phyloP scores from a whole-genome alignment of 1,139 yeast genomes.

The Saccharomyces uvarum region DNA sequence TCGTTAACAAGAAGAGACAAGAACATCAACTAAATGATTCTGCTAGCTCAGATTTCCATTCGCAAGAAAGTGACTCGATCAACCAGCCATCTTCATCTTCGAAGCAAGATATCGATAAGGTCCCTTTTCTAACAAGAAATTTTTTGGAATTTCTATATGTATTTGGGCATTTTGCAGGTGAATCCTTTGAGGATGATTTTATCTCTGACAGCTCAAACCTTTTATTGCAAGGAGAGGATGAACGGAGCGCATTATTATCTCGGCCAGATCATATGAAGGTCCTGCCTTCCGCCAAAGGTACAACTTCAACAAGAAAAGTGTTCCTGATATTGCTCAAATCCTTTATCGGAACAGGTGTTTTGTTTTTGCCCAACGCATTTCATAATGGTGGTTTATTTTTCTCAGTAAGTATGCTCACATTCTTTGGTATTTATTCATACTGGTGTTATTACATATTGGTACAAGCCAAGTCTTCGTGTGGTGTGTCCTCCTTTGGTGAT shows the following conservation, averaged over 20 bases:
- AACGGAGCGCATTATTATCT: neutral
- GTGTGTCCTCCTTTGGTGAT: slow-evolving; percentile 68
- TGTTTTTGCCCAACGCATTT: slow-evolving; percentile 67
- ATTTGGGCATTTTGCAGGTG: slow-evolving; percentile 82
- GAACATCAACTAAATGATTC: slow-evolving; percentile 15
- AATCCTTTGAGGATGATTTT: slow-evolving; percentile 65
- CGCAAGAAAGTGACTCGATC: slow-evolving; percentile 8
- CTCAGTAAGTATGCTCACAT: slow-evolving; percentile 44
- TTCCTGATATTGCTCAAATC: slow-evolving; percentile 64
- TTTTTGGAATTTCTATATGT: slow-evolving; percentile 67
- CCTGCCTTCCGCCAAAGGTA: slow-evolving; percentile 37
- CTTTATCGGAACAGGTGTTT: slow-evolving; percentile 71
- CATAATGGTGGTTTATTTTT: slow-evolving; percentile 63
- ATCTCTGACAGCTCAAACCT: slow-evolving; percentile 33
- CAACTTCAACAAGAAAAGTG: slow-evolving; percentile 61
- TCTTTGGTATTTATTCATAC: slow-evolving; percentile 60
- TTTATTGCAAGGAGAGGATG: slow-evolving; percentile 35
- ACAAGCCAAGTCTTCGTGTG: slow-evolving; percentile 47
- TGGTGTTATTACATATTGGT: slow-evolving; percentile 63
- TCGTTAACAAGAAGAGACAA: slow-evolving; percentile 36
- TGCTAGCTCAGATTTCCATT: slow-evolving; percentile 12
- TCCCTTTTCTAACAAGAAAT: slow-evolving; percentile 53
- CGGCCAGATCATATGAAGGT: slow-evolving; percentile 10
- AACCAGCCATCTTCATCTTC: neutral
- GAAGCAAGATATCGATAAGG: slow-evolving; percentile 25